Evolutionary conservation across 2,329 filamentous ascomycete species (phyloP).

Genomic region (Claviceps sp.): DNA sequence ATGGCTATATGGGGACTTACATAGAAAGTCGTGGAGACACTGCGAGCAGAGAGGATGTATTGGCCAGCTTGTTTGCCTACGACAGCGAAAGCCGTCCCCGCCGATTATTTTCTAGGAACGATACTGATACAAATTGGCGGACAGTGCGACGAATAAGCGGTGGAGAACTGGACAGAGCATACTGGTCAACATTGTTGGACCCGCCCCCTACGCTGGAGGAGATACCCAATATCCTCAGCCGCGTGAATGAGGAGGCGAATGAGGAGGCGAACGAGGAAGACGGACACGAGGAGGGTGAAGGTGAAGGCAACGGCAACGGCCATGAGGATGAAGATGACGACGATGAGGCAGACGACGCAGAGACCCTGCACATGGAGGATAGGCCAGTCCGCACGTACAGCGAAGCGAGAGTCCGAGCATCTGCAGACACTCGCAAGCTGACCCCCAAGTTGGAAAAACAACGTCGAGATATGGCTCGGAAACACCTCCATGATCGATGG

Average conservation of each 20-base stretch:
- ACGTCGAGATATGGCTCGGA: slow-evolving; percentile 31
- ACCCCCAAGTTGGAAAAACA: slow-evolving; percentile 26
- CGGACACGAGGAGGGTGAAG: slow-evolving; percentile 13
- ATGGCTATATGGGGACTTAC: slow-evolving; percentile 43
- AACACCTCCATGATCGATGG: slow-evolving; percentile 57
- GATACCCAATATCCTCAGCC: slow-evolving; percentile 25
- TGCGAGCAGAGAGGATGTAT: slow-evolving; percentile 45
- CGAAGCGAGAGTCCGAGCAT: slow-evolving; percentile 25
- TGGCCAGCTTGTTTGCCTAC: slow-evolving; percentile 38
- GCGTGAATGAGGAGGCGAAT: slow-evolving; percentile 13
- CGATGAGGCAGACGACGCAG: slow-evolving; percentile 12
- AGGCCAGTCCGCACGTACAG: slow-evolving; percentile 20
- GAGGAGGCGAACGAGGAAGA: slow-evolving; percentile 11
- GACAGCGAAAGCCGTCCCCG: slow-evolving; percentile 17
- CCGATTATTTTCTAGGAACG: slow-evolving; percentile 16
- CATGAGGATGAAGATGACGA: slow-evolving; percentile 11
- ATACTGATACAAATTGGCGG: slow-evolving; percentile 23
- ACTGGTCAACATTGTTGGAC: slow-evolving; percentile 31
- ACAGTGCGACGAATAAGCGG: slow-evolving; percentile 18
- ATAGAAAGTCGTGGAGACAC: slow-evolving; percentile 47
- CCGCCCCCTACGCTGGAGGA: slow-evolving; percentile 31
- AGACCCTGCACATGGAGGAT: slow-evolving; percentile 6
- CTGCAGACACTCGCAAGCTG: slow-evolving; percentile 21
- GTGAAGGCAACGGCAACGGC: slow-evolving; percentile 13
- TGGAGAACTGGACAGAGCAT: slow-evolving; percentile 23